These are phyloP conservation scores for Pichia heedii DNA, from an alignment of 805 yeast species.

Conservation along the genomic window DNA sequence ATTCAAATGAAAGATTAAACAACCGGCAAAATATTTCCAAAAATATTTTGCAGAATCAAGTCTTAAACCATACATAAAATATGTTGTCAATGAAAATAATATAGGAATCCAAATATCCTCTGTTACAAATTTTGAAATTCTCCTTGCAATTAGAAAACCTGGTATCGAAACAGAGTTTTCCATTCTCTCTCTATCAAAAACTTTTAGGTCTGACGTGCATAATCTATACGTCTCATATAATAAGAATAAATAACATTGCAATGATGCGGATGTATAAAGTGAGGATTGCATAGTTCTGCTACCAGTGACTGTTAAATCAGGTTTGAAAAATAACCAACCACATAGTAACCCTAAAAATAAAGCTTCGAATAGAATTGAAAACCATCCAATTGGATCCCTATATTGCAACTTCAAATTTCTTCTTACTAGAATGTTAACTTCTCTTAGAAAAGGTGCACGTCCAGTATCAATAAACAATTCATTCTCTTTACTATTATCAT, in stretches of 20 bases:
- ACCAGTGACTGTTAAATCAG: slow-evolving; percentile 52
- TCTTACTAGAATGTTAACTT: slow-evolving; percentile 34
- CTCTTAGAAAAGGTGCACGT: slow-evolving; percentile 35
- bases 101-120: slow-evolving; percentile 64
- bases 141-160: slow-evolving; percentile 60
- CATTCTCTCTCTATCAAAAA: slow-evolving; percentile 58
- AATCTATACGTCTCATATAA: slow-evolving; percentile 52
- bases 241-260: slow-evolving; percentile 47
- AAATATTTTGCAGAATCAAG: slow-evolving; percentile 38
- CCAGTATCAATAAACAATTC: slow-evolving; percentile 19
- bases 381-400: slow-evolving; percentile 45
- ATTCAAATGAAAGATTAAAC: slow-evolving; percentile 46
- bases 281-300: slow-evolving; percentile 50
- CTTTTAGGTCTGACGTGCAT: slow-evolving; percentile 43
- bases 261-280: slow-evolving; percentile 42
- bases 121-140: slow-evolving; percentile 52
- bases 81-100: slow-evolving; percentile 51
- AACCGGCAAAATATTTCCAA: slow-evolving; percentile 53
- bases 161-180: slow-evolving; percentile 58
- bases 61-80: slow-evolving; percentile 70
- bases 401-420: slow-evolving; percentile 38
- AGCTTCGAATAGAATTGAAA: slow-evolving; percentile 32
- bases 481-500: slow-evolving; percentile 1
- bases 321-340: slow-evolving; percentile 73
- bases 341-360: slow-evolving; percentile 46